Conservation (phyloP, 345 rosid species). For the Salix udensis region DNA sequence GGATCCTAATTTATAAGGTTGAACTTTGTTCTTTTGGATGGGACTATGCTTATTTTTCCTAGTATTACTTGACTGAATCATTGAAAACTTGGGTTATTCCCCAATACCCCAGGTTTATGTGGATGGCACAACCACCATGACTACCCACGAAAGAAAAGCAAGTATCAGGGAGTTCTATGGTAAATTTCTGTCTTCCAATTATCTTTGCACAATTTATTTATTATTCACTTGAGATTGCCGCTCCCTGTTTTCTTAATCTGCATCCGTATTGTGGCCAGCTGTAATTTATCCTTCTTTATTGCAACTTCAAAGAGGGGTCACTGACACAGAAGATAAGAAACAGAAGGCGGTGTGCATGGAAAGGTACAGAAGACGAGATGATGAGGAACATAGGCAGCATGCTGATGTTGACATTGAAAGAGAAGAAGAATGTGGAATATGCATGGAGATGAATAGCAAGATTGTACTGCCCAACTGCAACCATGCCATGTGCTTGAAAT, state of each 20-base stretch:
- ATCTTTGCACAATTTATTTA: neutral
- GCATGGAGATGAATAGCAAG: constrained; percentile 61
- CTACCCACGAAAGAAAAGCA: constrained; percentile 79
- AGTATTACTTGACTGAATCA: neutral
- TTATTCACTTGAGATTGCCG: neutral
- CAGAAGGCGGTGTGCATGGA: constrained; percentile 54
- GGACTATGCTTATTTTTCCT: neutral
- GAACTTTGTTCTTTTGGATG: neutral
- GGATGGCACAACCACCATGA: constrained; percentile 76
- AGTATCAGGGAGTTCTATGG: constrained; percentile 75
- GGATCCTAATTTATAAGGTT: constrained; percentile 67
- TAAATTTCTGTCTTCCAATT: constrained; percentile 9
- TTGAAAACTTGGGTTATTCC: neutral
- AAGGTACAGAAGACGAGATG: constrained; percentile 53
- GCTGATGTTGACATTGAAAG: constrained; percentile 47
- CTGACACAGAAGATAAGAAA: constrained; percentile 55
- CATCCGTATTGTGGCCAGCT: constrained; percentile 33
- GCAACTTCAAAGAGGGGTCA: constrained; percentile 57
- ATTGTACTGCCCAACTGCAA: constrained; percentile 59
- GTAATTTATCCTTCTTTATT: constrained; percentile 59
- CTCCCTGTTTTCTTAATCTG: neutral
- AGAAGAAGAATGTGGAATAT: constrained; percentile 72
- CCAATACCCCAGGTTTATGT: constrained; percentile 49
- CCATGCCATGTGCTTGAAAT: constrained; percentile 65
- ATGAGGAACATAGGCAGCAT: constrained; percentile 25